Percentiles rank a stretch among this genome's conserved stretches.
phyloP scores from a whole-genome alignment of 768 basidiomycete genomes.

The Panaeolus cyanescens region DNA sequence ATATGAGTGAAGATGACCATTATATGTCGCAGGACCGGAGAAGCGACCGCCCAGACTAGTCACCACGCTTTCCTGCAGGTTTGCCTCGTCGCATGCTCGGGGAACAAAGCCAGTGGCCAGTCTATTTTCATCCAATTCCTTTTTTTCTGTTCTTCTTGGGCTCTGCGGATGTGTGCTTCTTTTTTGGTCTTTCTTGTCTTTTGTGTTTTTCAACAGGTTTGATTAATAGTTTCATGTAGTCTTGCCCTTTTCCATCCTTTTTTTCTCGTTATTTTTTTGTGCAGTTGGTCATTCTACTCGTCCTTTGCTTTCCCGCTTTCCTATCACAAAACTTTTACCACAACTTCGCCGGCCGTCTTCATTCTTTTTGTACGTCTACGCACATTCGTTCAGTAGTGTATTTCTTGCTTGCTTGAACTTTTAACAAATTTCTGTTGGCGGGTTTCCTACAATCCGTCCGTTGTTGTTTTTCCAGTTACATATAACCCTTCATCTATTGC shows the following conservation, averaged over 20 bases:
- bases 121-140: neutral
- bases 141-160: conserved; percentile 1
- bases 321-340: neutral
- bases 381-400: neutral
- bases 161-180: neutral
- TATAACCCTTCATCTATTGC: neutral
- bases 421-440: neutral
- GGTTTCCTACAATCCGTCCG: neutral
- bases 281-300: too few species aligned
- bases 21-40: conserved; percentile 26
- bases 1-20: conserved; percentile 29
- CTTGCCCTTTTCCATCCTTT: neutral
- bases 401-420: neutral
- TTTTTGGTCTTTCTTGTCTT: neutral
- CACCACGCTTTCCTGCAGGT: too few species aligned
- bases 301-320: neutral
- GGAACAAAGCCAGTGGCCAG: too few species aligned
- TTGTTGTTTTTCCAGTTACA: neutral
- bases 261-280: neutral
- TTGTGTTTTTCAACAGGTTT: neutral
- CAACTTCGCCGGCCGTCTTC: neutral
- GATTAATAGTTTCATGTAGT: neutral
- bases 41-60: conserved; percentile 14
- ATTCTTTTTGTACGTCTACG: neutral
- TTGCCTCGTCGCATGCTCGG: too few species aligned